Evolutionary conservation across 2,329 filamentous ascomycete species (phyloP).

Genomic region (Aspergillus brunneoviolaceus): DNA sequence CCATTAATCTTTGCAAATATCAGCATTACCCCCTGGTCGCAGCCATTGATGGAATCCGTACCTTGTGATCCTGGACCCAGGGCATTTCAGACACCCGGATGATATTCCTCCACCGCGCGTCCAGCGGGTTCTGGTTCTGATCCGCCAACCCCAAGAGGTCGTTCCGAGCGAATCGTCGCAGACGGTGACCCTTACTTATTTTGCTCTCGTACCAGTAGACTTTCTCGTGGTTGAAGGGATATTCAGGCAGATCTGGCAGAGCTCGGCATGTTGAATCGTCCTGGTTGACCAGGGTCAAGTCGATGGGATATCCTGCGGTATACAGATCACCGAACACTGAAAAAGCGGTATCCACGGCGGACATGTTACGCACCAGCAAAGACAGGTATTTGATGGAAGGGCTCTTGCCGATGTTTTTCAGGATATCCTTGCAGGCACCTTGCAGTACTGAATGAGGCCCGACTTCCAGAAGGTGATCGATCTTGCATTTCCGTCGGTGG

Average conservation of each 20-base stretch:
- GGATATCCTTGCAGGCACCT: too few species aligned
- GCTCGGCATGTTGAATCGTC: too few species aligned
- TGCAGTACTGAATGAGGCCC: too few species aligned
- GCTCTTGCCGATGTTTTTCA: background rate
- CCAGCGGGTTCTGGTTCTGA: constrained; percentile 4
- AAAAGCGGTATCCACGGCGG: too few species aligned
- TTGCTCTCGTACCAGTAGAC: constrained; percentile 15
- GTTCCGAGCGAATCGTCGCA: background rate
- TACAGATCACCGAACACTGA: too few species aligned
- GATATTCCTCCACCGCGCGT: constrained; percentile 30
- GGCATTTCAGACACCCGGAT: constrained; percentile 26
- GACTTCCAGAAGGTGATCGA: too few species aligned
- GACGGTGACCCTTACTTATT: constrained; percentile 9
- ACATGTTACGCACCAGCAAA: too few species aligned
- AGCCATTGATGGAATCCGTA: background rate
- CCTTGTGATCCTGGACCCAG: constrained; percentile 33
- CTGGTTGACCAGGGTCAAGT: too few species aligned
- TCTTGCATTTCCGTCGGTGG: too few species aligned
- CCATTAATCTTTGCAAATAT: constrained; percentile 19
- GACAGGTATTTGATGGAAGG: too few species aligned
- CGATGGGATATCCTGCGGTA: too few species aligned
- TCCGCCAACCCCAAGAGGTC: background rate
- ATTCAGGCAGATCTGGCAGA: constrained; percentile 25
- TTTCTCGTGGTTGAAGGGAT: constrained; percentile 26
- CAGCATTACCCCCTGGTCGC: too few species aligned